Base-by-base conservation (phyloP, 2,329 filamentous ascomycete species). In the Sarocladium kiliense region DNA sequence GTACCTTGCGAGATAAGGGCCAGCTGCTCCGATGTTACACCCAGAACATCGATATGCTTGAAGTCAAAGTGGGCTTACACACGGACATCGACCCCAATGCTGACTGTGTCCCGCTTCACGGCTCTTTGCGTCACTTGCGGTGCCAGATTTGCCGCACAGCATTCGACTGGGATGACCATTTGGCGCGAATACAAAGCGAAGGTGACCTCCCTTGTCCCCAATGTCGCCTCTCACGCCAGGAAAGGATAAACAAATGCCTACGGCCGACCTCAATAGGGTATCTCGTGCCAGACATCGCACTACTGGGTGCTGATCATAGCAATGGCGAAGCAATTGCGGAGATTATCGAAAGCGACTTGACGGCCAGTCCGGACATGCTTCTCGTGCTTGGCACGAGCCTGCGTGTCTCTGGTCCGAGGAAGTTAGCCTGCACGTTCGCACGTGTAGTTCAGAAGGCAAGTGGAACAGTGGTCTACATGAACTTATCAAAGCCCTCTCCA, bases 191-290 rank as follows among this genome's bases (percentile, higher is more conserved):
- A 9, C 30, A 34, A 7, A 14, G 9, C 14, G 30, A 14, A 34
- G 14, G 9, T 34, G 30, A 34, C 14, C 7, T 34, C 30, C 9
- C 9, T 34, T 34, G 30, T 34, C 30, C 30, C 9, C 7, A 44
- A 44, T 44, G 39, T 18, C 39, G 39, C 39, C 39, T 44, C n/a
- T 44, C 39, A 44, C n/a, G 39, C 39, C 39, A 44, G 39, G 39
- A 44, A 18, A 44, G 39, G 39, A 18, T 18, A 18, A 44, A 14
- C 9, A 34, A 34, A 34, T 34, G 30, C 30, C 30, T 34, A 7
- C 30, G 30, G 30, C 30, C 30, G 14, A 34, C 30, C 30, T 14
- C 14, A 34, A 34, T 34, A 34, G 30, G 30, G 9, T 34, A 14
- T 14, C 30, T 34, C 14, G 7, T 34, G 14, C 30, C 30, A 34